phyloP scores from a whole-genome alignment of 495 filamentous ascomycete genomes.

The Lichina pygmaea region DNA sequence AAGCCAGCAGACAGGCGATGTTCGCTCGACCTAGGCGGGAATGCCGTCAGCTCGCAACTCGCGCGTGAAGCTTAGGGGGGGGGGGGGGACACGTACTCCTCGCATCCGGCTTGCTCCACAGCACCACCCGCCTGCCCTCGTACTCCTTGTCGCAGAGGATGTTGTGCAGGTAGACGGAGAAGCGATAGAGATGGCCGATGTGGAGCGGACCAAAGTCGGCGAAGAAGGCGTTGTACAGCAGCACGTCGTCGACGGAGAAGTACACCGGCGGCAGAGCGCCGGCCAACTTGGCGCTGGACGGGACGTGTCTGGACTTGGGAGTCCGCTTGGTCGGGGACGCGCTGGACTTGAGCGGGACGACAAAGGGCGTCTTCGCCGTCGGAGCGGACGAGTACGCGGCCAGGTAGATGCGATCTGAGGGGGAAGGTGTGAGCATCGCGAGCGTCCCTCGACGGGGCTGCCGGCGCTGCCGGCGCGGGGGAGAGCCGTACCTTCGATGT shows the following conservation, averaged over 20 bases:
- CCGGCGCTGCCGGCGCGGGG: neutral
- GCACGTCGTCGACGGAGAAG: slow-evolving; percentile 77
- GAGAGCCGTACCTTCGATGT: slow-evolving; percentile 34
- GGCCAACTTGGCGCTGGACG: slow-evolving; percentile 16
- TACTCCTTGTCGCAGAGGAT: slow-evolving; percentile 69
- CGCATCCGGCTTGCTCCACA: slow-evolving; percentile 80
- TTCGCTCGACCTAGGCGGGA: slow-evolving; percentile 45
- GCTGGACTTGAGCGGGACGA: slow-evolving; percentile 39
- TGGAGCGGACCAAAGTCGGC: slow-evolving; percentile 95
- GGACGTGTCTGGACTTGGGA: slow-evolving; percentile 14
- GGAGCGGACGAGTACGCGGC: slow-evolving; percentile 74
- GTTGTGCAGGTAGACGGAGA: slow-evolving; percentile 83
- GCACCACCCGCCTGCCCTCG: slow-evolving; percentile 63
- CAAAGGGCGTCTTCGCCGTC: slow-evolving; percentile 50
- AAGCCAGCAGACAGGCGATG: slow-evolving; percentile 82
- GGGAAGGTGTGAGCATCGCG: neutral
- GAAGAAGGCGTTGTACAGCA: slow-evolving; percentile 95
- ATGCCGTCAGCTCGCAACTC: slow-evolving; percentile 1
- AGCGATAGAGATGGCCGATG: slow-evolving; percentile 89
- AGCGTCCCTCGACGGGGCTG: neutral
- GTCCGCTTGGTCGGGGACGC: slow-evolving; percentile 53
- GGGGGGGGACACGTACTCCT: slow-evolving; percentile 29
- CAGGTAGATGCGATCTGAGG: slow-evolving; percentile 72
- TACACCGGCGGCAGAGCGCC: slow-evolving; percentile 43
- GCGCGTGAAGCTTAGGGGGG: neutral